phyloP scores from a whole-genome alignment of 78 protist genomes.

The Isochrysis galbana region DNA sequence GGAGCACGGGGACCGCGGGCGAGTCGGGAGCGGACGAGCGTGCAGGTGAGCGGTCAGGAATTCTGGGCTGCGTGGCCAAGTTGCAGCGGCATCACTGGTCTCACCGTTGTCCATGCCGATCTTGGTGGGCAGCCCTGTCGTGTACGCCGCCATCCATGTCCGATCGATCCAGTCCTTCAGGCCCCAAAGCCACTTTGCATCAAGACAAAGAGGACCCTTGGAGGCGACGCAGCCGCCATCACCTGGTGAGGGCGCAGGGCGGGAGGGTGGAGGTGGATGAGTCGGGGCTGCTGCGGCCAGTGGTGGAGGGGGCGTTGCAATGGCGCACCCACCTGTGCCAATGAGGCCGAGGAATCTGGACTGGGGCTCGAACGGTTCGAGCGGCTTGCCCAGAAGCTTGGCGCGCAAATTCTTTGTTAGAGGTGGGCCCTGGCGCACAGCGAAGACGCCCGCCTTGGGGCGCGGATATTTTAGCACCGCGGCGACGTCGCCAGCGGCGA shows the following conservation, averaged over 20 bases:
- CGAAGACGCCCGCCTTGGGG: constrained; percentile 54
- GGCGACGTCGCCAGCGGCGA: constrained; percentile 19
- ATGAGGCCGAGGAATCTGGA: constrained; percentile 31
- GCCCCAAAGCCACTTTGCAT: constrained; percentile 39
- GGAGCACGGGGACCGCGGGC: no score
- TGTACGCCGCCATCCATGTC: constrained; percentile 33
- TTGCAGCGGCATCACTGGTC: no score
- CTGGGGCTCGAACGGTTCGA: constrained; percentile 20
- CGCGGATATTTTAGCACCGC: constrained; percentile 24
- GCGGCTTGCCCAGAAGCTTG: neutral
- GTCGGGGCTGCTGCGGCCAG: no score
- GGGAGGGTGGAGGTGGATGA: no score
- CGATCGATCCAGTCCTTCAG: constrained; percentile 52
- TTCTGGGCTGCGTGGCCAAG: no score
- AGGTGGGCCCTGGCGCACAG: constrained; percentile 42
- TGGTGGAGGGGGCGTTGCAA: no score
- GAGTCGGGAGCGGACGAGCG: no score
- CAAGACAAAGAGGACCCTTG: neutral
- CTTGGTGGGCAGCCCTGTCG: no score
- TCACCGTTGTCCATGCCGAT: no score
- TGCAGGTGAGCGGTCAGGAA: no score
- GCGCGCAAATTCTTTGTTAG: neutral
- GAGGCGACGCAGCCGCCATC: constrained; percentile 21
- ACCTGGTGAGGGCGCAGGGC: no score
- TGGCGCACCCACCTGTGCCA: constrained; percentile 46